Base-by-base conservation (phyloP, 2,329 filamentous ascomycete species). In the Cladophialophora exuberans region DNA sequence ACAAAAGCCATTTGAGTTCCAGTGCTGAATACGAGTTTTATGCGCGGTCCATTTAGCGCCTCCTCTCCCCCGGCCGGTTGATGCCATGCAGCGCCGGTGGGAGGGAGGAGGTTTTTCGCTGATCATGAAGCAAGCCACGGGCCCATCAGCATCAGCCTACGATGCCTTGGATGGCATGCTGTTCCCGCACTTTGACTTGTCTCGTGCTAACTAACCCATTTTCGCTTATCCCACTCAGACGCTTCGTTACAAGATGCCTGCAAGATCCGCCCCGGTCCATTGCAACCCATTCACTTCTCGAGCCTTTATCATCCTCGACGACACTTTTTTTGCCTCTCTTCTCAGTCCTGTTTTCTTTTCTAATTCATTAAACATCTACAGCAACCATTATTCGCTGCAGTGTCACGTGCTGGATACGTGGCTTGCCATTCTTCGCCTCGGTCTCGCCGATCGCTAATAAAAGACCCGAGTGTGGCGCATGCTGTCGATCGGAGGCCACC, bases 221-320 rank as follows among this genome's bases (percentile, higher is more conserved):
- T 23, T 54, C 39, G 42, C 45, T 33, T 53, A 20, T 46, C 33
- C 45, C 38, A 35, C 45, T 23, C 43, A n/a, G n/a, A n/a, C n/a
- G n/a, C n/a, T n/a, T 48, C 48, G 48, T 57, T 54, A 54, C 41
- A 58, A 46, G 51, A 52, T 61, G 48, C 47, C 47, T 59, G 49
- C 52, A 55, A 51, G 52, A 44, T 48, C 52, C 46, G 52, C 52
- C 43, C 23, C n/a, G n/a, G 35, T 26, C 13, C 20, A 31, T 48
- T 53, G 58, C 54, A 38, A 39, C 55, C 38, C 36, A 53, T 31
- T 49, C 38, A 45, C 43, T 31, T 47, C 23, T 35, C 23, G 45
- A 49, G 36, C 42, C 25, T 56, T 43, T 58, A 52, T 56, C 44
- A 56, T 44, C 44, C 38, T 28, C 52, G 57, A 52, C 49, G 35